phyloP scores from a whole-genome alignment of 306 rosid genomes.

The Chamaecrista fasciculata region DNA sequence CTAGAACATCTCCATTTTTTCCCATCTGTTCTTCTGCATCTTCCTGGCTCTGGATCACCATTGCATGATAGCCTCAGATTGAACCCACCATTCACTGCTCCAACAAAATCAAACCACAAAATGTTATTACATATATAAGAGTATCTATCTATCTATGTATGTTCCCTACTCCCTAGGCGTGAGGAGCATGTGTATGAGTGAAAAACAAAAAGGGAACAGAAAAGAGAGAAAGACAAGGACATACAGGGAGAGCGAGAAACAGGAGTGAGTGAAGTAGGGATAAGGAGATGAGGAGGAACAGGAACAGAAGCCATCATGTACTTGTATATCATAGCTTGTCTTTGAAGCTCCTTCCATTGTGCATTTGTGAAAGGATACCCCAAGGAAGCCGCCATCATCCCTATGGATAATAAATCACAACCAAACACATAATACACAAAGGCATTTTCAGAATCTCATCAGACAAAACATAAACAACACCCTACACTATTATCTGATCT shows the following conservation, averaged over 20 bases:
- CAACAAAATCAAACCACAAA: background rate
- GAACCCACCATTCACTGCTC: constrained; percentile 48
- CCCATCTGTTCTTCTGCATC: constrained; percentile 84
- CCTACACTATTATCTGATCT: background rate
- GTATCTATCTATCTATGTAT: no score
- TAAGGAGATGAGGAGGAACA: constrained; percentile 66
- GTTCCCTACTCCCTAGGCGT: no score
- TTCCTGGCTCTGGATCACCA: constrained; percentile 65
- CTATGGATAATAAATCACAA: constrained; percentile 30
- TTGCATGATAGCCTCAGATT: constrained; percentile 50
- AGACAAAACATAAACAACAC: constrained; percentile 9
- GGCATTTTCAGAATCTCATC: constrained; percentile 26
- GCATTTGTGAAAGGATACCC: constrained; percentile 72
- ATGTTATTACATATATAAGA: background rate
- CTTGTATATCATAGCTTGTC: constrained; percentile 86
- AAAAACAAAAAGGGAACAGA: background rate
- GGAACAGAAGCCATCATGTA: constrained; percentile 79
- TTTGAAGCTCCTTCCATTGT: constrained; percentile 80
- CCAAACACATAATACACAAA: constrained; percentile 9
- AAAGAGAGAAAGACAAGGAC: background rate
- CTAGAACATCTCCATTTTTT: constrained; percentile 89
- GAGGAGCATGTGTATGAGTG: no score
- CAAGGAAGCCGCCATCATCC: constrained; percentile 53
- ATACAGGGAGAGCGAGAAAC: constrained; percentile 41
- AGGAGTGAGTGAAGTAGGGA: constrained; percentile 29